Evolutionary conservation across 1,284 basidiomycete species (phyloP), one percentile per base, ranked within the genome.

Genomic region (Schizopora paradoxa): DNA sequence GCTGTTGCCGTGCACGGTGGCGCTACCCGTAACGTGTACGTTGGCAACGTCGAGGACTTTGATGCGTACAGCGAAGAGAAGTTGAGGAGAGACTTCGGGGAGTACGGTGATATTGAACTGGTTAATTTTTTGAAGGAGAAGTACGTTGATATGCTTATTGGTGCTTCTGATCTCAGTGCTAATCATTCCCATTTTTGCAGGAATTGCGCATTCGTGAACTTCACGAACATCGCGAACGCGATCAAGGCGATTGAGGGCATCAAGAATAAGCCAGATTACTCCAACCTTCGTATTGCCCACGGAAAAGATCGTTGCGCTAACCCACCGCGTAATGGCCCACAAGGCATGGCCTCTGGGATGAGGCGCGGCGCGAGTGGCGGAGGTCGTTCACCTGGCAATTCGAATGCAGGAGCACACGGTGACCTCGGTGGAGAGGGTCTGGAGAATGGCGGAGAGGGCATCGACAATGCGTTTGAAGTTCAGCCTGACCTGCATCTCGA

Each of bases 71-170:
- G 71, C 22, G 88, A 92, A 45, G 91, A 93, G 54, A 83, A 83
- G 61, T 73, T 96, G 44, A 86, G 86, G 64, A 70, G 80, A 43
- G 92, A 95, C 68, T 95, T 95, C 69, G 84, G 82, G 45, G 89
- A 92, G 66, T 95, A 79, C 64, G 92, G 93, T 22, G 91, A 95
- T 51, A 92, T 97, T 54, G 93, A 97, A 68, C 77, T 95, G 48
- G 84, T 97, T 65, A 96, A 96, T 67, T 92, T 91, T 68, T 72
- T 96, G 57, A 89, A 86, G 67, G 91, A 95, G 66, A 96, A 96
- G 84, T 87, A 54, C 51, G 83, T 74, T 11, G 1, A 25, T 32
- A 21, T 6, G 5, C 18, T 22, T 13, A 33, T 37, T 29, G 19
- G 19, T 29, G 22, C 4, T 41, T 21, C 14, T 37, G 4, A 25